phyloP scores from a whole-genome alignment of 176 grass and related monocot genomes.

The Pharus latifolius region DNA sequence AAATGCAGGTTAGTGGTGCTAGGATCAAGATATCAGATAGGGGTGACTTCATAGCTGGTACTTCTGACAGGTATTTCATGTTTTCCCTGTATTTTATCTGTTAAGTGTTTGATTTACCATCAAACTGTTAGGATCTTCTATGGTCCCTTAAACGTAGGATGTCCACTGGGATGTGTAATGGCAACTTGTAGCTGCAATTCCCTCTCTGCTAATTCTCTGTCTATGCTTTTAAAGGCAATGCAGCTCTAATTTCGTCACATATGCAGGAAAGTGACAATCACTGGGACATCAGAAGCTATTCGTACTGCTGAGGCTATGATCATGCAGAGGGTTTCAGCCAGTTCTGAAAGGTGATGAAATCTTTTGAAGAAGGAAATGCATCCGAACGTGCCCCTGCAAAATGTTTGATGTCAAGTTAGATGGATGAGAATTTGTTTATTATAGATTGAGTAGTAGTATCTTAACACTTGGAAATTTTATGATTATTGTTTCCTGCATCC shows the following conservation, averaged over 20 bases:
- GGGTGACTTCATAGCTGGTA: constrained; percentile 73
- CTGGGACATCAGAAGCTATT: constrained; percentile 71
- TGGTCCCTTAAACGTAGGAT: not conserved
- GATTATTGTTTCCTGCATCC: constrained; percentile 10
- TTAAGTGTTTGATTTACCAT: too few relatives aligned
- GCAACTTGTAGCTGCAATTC: too few relatives aligned
- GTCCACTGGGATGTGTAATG: too few relatives aligned
- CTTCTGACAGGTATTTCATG: constrained; percentile 55
- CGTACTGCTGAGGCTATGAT: constrained; percentile 79
- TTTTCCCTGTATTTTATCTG: not conserved
- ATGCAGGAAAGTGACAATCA: constrained; percentile 93
- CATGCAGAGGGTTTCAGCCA: constrained; percentile 85
- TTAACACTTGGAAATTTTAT: constrained; percentile 15
- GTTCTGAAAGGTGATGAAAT: constrained; percentile 48
- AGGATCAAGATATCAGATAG: constrained; percentile 88
- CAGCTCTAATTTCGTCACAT: not conserved
- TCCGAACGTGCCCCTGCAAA: not conserved
- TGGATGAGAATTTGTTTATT: not conserved
- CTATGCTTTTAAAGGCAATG: not conserved
- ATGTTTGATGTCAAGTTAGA: constrained; percentile 15
- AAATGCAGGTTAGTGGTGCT: constrained; percentile 65
- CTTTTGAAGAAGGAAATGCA: not conserved
- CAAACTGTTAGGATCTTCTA: not conserved
- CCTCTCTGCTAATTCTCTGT: not conserved
- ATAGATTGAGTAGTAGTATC: not conserved